Evolutionary conservation across 1,284 basidiomycete genomes (phyloP).

Genomic region (Rhodotorula sp.): DNA sequence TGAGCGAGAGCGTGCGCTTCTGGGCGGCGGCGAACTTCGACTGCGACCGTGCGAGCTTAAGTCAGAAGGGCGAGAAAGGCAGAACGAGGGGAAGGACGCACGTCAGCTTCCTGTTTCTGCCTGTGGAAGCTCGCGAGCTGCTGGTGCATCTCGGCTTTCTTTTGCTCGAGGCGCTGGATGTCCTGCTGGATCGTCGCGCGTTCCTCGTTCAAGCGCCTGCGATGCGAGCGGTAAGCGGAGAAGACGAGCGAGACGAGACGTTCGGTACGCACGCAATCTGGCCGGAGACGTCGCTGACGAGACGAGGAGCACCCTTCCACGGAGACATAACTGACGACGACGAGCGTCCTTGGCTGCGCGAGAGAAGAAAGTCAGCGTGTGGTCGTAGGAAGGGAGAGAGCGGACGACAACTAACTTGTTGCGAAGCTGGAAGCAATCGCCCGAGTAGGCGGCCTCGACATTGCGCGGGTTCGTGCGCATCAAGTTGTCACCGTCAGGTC

Average conservation of each 20-base stretch:
- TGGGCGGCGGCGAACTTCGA: conserved; percentile 21
- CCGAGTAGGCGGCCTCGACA: conserved; percentile 44
- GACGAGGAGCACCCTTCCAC: conserved; percentile 46
- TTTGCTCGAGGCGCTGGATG: background rate
- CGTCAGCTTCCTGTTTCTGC: conserved; percentile 12
- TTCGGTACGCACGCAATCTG: conserved; percentile 37
- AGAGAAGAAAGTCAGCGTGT: conserved; percentile 28
- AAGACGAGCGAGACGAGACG: background rate
- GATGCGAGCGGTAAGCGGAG: no score
- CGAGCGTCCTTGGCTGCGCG: conserved; percentile 61
- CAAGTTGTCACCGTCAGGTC: conserved; percentile 59
- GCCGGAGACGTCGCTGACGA: conserved; percentile 45
- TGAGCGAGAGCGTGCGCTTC: conserved; percentile 39
- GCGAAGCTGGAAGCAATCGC: conserved; percentile 25
- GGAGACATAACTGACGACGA: conserved; percentile 51
- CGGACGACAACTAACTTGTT: background rate
- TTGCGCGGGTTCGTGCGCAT: conserved; percentile 46
- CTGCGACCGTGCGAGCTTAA: background rate
- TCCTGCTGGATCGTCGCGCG: conserved; percentile 3
- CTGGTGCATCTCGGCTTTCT: conserved; percentile 23
- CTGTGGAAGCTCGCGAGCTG: conserved; percentile 4
- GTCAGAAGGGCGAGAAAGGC: background rate
- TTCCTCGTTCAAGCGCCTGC: background rate
- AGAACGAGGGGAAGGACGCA: background rate
- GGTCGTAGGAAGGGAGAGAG: conserved; percentile 11